These are phyloP conservation scores for Brassica hybrid DNA, from an alignment of 441 rosid genomes.

Conservation along the genomic window DNA sequence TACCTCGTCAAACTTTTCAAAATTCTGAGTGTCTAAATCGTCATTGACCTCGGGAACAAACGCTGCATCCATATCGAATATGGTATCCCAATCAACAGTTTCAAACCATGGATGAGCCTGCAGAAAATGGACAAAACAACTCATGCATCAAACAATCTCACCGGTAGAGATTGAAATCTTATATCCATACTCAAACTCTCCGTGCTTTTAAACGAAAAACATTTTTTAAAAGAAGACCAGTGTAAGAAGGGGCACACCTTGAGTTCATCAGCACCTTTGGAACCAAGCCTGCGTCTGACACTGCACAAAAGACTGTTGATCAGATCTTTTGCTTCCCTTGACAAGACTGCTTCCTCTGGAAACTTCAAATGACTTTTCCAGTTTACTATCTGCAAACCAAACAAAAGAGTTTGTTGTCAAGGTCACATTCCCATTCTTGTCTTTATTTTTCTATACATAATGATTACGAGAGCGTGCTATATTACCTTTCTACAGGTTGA, in stretches of 20 bases:
- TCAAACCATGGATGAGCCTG: conserved; percentile 74
- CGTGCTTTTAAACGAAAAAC: background rate
- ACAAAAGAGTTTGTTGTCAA: conserved; percentile 22
- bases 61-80: conserved; percentile 73
- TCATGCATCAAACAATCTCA: background rate
- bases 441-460: background rate
- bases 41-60: conserved; percentile 71
- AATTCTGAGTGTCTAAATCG: conserved; percentile 76
- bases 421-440: background rate
- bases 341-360: conserved; percentile 74
- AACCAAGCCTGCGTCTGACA: conserved; percentile 70
- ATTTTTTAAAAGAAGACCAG: conserved; percentile 11
- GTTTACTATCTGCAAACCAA: conserved; percentile 60
- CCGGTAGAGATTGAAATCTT: background rate
- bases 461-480: background rate
- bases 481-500: conserved; percentile 95
- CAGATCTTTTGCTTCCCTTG: conserved; percentile 66
- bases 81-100: conserved; percentile 61
- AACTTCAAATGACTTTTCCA: conserved; percentile 79
- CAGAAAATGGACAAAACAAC: conserved; percentile 20
- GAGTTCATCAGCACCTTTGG: conserved; percentile 71
- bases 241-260: conserved; percentile 58
- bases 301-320: conserved; percentile 64
- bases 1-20: conserved; percentile 78
- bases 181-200: conserved; percentile 7